Evolutionary conservation across 2,329 filamentous ascomycete species (phyloP).

Genomic region (Elsinoe perseae): DNA sequence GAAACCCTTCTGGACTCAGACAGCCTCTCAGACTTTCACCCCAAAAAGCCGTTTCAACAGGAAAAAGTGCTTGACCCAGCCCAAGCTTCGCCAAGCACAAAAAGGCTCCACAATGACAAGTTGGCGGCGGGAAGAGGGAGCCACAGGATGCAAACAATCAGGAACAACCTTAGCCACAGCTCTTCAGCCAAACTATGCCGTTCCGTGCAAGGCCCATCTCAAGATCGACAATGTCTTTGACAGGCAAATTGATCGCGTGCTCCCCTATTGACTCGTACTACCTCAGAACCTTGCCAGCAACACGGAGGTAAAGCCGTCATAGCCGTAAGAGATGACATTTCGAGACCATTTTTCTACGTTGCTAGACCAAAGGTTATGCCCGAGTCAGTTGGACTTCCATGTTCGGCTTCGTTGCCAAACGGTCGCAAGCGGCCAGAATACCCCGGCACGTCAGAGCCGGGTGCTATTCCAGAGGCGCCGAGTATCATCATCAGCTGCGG

Average conservation of each 20-base stretch:
- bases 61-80: not conserved
- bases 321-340: not conserved
- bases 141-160: conserved; percentile 1
- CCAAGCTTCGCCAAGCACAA: conserved; percentile 6
- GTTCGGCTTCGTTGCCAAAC: not conserved
- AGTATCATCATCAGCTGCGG: not conserved
- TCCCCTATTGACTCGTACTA: not conserved
- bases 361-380: not conserved
- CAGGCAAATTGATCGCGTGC: conserved; percentile 9
- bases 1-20: not conserved
- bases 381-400: not conserved
- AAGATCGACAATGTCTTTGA: not conserved
- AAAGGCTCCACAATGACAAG: conserved; percentile 8
- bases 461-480: not conserved
- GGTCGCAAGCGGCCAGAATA: not conserved
- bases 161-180: conserved; percentile 4
- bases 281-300: not conserved
- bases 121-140: not conserved
- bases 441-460: not conserved
- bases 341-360: conserved; percentile 6
- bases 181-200: conserved; percentile 2
- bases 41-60: not conserved
- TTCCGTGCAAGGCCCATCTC: not conserved
- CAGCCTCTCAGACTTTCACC: not conserved
- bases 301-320: not conserved